These are phyloP conservation scores for Sedum album DNA, from an alignment of 164 flowering plant species.

Conservation along the genomic window DNA sequence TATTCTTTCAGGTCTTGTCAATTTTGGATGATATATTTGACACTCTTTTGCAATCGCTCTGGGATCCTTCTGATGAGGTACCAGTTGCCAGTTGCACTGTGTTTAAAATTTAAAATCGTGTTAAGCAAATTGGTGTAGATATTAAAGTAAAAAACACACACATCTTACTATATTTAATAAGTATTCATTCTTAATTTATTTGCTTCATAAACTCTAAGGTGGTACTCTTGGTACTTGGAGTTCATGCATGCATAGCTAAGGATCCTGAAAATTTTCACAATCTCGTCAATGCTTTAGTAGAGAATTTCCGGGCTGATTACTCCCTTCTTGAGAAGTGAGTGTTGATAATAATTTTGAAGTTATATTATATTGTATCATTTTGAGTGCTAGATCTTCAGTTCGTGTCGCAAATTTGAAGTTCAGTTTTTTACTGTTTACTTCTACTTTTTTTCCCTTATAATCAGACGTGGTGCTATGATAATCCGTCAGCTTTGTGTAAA, in stretches of 20 bases:
- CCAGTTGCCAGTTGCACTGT: not conserved
- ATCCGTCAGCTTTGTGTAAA: conserved; percentile 88
- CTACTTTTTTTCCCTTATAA: conserved; percentile 3
- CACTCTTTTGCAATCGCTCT: conserved; percentile 64
- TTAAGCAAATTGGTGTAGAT: not conserved
- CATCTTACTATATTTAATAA: not conserved
- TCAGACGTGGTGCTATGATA: conserved; percentile 94
- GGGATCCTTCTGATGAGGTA: conserved; percentile 95
- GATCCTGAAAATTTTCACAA: conserved; percentile 69
- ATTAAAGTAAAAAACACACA: not conserved
- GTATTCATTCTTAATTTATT: not conserved
- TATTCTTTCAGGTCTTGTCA: conserved; percentile 58
- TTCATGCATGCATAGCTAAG: conserved; percentile 93
- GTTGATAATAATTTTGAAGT: conserved; percentile 10
- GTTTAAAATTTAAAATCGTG: not conserved
- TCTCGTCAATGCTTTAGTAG: conserved; percentile 64
- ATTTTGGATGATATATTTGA: conserved; percentile 75
- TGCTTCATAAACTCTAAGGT: conserved; percentile 35
- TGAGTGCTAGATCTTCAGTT: not conserved
- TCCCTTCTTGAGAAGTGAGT: conserved; percentile 89
- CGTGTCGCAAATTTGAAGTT: not conserved
- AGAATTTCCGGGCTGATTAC: conserved; percentile 59
- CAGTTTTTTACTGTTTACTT: not conserved
- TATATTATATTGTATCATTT: not conserved
- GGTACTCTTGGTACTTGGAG: conserved; percentile 86